A percentile compares a stretch with the other conserved stretches of the same genome.
Evolutionary conservation across 1,139 yeast genomes (phyloP).

Genomic region (Suhomyces maxii): DNA sequence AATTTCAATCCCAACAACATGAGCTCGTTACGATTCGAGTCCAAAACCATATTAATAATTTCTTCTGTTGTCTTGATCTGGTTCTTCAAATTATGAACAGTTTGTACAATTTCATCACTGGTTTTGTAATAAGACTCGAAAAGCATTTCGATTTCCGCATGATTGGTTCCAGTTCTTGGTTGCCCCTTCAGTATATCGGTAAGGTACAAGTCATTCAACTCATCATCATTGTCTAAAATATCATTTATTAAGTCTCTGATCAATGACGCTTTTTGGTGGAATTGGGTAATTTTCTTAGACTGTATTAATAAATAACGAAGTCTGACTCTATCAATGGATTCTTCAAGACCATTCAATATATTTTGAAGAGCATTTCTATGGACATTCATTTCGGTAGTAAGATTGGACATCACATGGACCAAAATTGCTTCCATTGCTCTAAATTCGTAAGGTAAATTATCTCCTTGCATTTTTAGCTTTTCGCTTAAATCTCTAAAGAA

Average conservation of each 20-base stretch:
- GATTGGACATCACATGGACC: conserved; percentile 38
- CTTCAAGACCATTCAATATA: conserved; percentile 38
- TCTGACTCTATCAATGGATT: conserved; percentile 40
- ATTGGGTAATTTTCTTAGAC: conserved; percentile 45
- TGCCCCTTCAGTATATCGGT: conserved; percentile 28
- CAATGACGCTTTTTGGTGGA: conserved; percentile 42
- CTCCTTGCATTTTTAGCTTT: conserved; percentile 26
- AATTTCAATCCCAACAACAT: conserved; percentile 48
- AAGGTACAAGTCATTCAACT: conserved; percentile 41
- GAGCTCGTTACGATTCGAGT: conserved; percentile 48
- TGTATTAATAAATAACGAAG: conserved; percentile 44
- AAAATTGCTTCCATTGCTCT: conserved; percentile 46
- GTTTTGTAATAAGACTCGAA: conserved; percentile 47
- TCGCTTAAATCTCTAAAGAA: conserved; percentile 36
- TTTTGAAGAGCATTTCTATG: conserved; percentile 42
- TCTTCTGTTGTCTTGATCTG: conserved; percentile 50
- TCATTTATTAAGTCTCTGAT: conserved; percentile 44
- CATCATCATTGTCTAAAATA: conserved; percentile 42
- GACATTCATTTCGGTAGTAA: conserved; percentile 45
- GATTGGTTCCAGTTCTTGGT: conserved; percentile 34
- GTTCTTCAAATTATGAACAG: conserved; percentile 39
- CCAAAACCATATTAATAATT: conserved; percentile 46
- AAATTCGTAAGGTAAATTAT: conserved; percentile 42
- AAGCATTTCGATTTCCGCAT: conserved; percentile 45
- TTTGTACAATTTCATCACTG: conserved; percentile 48